Evolutionary conservation across 805 yeast species (phyloP).

Genomic region (Candida awuae): DNA sequence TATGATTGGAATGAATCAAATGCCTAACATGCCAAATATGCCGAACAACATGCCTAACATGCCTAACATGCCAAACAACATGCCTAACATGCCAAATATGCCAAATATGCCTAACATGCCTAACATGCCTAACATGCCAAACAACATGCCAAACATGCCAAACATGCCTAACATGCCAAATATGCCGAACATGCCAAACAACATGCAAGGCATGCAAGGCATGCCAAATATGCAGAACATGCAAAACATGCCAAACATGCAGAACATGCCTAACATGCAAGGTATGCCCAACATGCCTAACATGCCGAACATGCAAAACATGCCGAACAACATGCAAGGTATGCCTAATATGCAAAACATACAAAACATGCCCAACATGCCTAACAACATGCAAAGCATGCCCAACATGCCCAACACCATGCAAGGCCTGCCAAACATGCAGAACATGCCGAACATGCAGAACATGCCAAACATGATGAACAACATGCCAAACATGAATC

Average conservation of each 20-base stretch:
- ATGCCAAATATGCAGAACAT: conserved; percentile 1
- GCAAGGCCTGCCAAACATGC: conserved; percentile 1
- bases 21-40: conserved; percentile 2
- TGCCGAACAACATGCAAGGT: neutral
- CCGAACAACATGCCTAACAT: neutral
- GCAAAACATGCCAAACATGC: neutral
- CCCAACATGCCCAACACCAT: neutral
- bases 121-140: neutral
- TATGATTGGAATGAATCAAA: neutral
- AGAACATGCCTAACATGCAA: conserved; percentile 1
- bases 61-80: neutral
- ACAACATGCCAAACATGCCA: neutral
- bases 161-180: neutral
- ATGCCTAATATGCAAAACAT: neutral
- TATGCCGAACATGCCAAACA: too few species aligned
- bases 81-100: neutral
- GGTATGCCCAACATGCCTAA: neutral
- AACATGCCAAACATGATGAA: conserved; percentile 1
- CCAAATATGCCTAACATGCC: neutral
- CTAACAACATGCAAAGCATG: conserved; percentile 3
- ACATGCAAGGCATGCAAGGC: neutral
- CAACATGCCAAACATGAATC: neutral
- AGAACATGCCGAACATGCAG: conserved; percentile 1
- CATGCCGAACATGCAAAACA: neutral
- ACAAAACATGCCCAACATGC: neutral